phyloP scores from a whole-genome alignment of 306 rosid species.

The Vigna angularis region DNA sequence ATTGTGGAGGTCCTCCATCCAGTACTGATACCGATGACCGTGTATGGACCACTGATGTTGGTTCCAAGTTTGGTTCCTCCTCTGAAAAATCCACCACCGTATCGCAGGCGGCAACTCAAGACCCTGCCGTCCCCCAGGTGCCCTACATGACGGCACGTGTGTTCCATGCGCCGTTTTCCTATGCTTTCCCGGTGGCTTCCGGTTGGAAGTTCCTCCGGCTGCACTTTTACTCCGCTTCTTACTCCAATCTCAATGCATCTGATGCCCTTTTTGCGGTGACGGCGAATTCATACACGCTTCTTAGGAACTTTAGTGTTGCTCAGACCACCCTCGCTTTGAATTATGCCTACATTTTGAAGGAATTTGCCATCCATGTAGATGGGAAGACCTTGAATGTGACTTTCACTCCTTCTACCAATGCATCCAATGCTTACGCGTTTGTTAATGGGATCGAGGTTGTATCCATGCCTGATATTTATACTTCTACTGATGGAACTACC shows the following conservation, averaged over 20 bases:
- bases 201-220: conserved; percentile 82
- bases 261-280: conserved; percentile 65
- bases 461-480: conserved; percentile 84
- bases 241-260: conserved; percentile 58
- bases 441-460: conserved; percentile 94
- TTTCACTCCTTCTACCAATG: conserved; percentile 65
- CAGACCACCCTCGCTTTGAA: conserved; percentile 74
- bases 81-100: conserved; percentile 42
- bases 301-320: conserved; percentile 74
- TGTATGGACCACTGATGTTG: conserved; percentile 74
- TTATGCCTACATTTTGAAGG: conserved; percentile 64
- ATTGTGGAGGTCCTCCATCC: conserved; percentile 77
- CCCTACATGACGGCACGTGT: conserved; percentile 83
- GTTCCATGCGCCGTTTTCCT: conserved; percentile 62
- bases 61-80: conserved; percentile 60
- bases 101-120: conserved; percentile 64
- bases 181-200: conserved; percentile 72
- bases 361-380: conserved; percentile 67
- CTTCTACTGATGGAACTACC: conserved; percentile 45
- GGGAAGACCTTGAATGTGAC: conserved; percentile 68
- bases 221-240: conserved; percentile 77
- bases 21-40: conserved; percentile 62
- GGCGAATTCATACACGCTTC: conserved; percentile 62
- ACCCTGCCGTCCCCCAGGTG: conserved; percentile 69
- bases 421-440: conserved; percentile 74